Evolutionary conservation across 148 eudicot genomes (phyloP), one percentile per base, ranked within the genome.

Genomic region (Nyssa sinensis): DNA sequence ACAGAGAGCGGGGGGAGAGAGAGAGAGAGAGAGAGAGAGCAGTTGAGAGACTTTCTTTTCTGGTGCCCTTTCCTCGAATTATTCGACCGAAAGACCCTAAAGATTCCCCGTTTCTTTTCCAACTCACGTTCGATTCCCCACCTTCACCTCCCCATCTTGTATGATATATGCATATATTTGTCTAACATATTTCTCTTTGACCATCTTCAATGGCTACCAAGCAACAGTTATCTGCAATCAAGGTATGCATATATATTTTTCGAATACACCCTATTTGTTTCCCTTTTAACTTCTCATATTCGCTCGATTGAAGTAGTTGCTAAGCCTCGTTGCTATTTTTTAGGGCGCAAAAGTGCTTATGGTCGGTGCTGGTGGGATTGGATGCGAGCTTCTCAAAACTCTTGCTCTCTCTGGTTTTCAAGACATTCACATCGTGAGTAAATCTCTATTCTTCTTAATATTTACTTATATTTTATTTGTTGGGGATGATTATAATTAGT

Each of bases 291-390:
- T 0, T 11, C 16, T 0, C n/a, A 1, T 55, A 68, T 61, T 66
- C 23, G 19, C 62, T 62, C 12, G 59, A 66, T 41, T 76, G 44
- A 28, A 30, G 64, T 63, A 13, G 12, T 82, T 24, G 14, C 69
- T 61, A 12, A 33, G 17, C 64, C 51, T 10, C 69, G 57, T 17
- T 44, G 4, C 51, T 31, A 30, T 77, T 66, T 77, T 66, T 49
- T 75, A 93, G 98, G 94, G 89, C 72, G 86, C 93, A 13, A 90
- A 90, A 80, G 96, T 92, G 82, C 85, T 94, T 31, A 94, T 94
- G 97, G 98, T 94, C 6, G 98, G 98, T 51, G 98, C 98, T 69
- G 98, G 98, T 80, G 98, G 98, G 33, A 92, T 94, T 73, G 98
- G 98, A 5, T 94, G 98, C 62, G 98, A 94, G 83, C 93, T 94